Evolutionary conservation across 2,329 filamentous ascomycete species (phyloP).

Genomic region (Fusarium denticulatum): DNA sequence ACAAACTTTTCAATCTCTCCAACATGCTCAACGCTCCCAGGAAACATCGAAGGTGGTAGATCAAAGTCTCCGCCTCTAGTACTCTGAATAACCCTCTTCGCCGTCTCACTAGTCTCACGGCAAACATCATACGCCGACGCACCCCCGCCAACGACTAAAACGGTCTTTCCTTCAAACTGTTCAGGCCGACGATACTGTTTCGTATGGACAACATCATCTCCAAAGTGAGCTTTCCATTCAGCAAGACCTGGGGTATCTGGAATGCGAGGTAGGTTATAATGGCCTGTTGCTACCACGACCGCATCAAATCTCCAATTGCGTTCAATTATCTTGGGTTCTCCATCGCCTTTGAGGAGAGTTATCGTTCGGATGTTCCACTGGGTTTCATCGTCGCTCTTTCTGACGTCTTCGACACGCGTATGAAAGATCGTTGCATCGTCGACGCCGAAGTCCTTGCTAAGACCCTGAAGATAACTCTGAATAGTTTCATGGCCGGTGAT

Average conservation of each 20-base stretch:
- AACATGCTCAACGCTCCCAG: conserved; percentile 62
- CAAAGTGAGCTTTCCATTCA: conserved; percentile 65
- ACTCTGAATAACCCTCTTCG: conserved; percentile 58
- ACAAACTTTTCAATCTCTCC: conserved; percentile 60
- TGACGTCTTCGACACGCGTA: conserved; percentile 64
- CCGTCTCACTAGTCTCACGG: conserved; percentile 50
- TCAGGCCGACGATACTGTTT: conserved; percentile 76
- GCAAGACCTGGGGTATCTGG: conserved; percentile 68
- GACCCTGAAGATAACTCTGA: conserved; percentile 69
- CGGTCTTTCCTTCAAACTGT: conserved; percentile 62
- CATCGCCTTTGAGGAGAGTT: conserved; percentile 48
- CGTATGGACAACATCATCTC: conserved; percentile 69
- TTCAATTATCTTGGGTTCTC: conserved; percentile 43
- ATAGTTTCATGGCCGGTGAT: conserved; percentile 67
- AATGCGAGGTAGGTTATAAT: conserved; percentile 71
- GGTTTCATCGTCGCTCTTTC: conserved; percentile 53
- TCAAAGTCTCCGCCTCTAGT: conserved; percentile 69
- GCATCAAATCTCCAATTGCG: conserved; percentile 64
- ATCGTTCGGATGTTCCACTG: conserved; percentile 64
- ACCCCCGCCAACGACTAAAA: conserved; percentile 65
- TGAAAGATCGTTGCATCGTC: conserved; percentile 62
- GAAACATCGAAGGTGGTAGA: conserved; percentile 62
- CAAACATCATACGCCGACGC: conserved; percentile 56
- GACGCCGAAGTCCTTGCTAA: conserved; percentile 61
- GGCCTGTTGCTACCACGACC: conserved; percentile 72